phyloP scores from a whole-genome alignment of 1,139 yeast genomes.

The Hyphopichia wangnamkhiaoensis region DNA sequence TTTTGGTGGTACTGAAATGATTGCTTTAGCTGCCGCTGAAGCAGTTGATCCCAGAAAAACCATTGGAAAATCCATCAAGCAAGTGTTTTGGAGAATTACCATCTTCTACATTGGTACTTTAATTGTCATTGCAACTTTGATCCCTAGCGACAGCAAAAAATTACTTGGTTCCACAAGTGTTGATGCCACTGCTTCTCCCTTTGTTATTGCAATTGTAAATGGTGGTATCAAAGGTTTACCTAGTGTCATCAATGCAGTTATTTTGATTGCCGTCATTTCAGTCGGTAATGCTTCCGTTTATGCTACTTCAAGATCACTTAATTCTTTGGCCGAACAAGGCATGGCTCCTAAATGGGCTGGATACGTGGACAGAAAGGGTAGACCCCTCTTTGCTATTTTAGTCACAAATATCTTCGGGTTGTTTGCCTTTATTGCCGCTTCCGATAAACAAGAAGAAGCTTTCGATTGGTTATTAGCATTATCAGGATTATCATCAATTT shows the following conservation, averaged over 20 bases:
- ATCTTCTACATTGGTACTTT: conserved; percentile 42
- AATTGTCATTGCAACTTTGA: conserved; percentile 39
- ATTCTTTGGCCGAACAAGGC: conserved; percentile 32
- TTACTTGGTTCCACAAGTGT: conserved; percentile 27
- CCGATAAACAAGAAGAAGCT: conserved; percentile 25
- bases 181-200: conserved; percentile 31
- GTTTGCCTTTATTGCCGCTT: conserved; percentile 29
- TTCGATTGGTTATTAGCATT: conserved; percentile 39
- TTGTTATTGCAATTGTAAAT: conserved; percentile 21
- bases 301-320: conserved; percentile 34
- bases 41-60: conserved; percentile 39
- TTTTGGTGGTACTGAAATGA: conserved; percentile 45
- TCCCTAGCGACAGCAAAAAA: conserved; percentile 32
- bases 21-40: conserved; percentile 44
- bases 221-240: conserved; percentile 35
- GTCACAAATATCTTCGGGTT: conserved; percentile 28
- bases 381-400: conserved; percentile 32
- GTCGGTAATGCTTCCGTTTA: conserved; percentile 36
- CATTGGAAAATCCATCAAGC: conserved; percentile 44
- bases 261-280: conserved; percentile 31
- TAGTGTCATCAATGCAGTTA: conserved; percentile 34
- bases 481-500: conserved; percentile 38
- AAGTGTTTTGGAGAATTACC: conserved; percentile 47
- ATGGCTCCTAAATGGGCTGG: conserved; percentile 33
- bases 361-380: conserved; percentile 26